Evolutionary conservation across 306 rosid genomes (phyloP).

Genomic region (Citrullus amarus): DNA sequence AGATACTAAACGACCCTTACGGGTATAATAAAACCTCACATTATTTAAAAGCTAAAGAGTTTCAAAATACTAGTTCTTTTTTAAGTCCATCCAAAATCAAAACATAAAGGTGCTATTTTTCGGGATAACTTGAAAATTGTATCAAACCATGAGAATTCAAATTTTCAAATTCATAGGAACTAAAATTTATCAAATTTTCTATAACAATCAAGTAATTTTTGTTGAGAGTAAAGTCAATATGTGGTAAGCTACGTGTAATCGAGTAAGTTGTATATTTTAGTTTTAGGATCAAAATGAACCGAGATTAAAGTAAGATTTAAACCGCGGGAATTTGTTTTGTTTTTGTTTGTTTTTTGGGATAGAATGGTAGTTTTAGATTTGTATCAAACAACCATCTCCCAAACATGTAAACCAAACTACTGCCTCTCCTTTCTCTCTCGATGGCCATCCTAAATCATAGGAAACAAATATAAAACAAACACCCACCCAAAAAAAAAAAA

Average conservation of each 20-base stretch:
- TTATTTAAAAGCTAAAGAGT: too few relatives aligned
- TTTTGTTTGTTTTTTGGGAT: not conserved
- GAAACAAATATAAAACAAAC: not conserved
- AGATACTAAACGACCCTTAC: too few relatives aligned
- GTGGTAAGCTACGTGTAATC: too few relatives aligned
- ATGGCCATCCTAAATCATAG: constrained; percentile 7
- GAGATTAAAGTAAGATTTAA: not conserved
- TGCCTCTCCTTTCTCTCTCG: not conserved
- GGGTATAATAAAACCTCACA: too few relatives aligned
- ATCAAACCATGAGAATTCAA: too few relatives aligned
- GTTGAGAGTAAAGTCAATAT: not conserved
- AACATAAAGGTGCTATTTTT: too few relatives aligned
- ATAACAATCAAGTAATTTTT: too few relatives aligned
- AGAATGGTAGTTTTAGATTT: not conserved
- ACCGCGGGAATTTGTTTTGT: not conserved
- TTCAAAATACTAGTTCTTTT: too few relatives aligned
- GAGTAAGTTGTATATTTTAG: not conserved
- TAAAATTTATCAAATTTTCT: too few relatives aligned
- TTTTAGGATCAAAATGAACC: not conserved
- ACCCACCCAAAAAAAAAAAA: not conserved
- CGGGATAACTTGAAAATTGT: too few relatives aligned
- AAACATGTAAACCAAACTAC: not conserved
- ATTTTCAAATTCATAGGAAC: too few relatives aligned
- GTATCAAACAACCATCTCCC: not conserved
- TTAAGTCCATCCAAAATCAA: too few relatives aligned